Evolutionary conservation across 2,329 filamentous ascomycete genomes (phyloP).

Genomic region (Penicillium sp.): DNA sequence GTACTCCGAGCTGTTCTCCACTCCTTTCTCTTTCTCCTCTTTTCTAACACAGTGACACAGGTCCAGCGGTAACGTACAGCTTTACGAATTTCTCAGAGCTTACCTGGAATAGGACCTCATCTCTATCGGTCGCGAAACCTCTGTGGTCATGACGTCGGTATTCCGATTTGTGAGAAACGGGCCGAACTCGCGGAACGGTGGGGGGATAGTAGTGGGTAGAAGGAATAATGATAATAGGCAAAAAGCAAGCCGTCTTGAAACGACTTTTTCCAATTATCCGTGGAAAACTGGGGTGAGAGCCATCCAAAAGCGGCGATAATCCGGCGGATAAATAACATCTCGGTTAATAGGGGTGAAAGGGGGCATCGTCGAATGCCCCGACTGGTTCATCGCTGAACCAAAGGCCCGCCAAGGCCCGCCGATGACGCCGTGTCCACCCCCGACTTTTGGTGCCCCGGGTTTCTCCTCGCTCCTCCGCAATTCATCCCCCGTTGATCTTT

Average conservation of each 20-base stretch:
- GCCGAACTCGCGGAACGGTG: neutral
- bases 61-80: neutral
- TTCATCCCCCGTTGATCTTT: conserved; percentile 14
- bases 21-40: too few relatives aligned
- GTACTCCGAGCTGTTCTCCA: too few relatives aligned
- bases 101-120: neutral
- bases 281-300: neutral
- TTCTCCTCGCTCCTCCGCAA: conserved; percentile 18
- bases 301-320: neutral
- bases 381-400: conserved; percentile 3
- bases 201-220: neutral
- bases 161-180: conserved; percentile 11
- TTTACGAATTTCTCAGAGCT: neutral
- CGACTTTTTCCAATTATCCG: neutral
- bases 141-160: conserved; percentile 16
- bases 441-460: conserved; percentile 13
- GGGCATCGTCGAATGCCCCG: conserved; percentile 6
- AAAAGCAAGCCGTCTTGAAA: neutral
- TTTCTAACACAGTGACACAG: neutral
- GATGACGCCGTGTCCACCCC: conserved; percentile 17
- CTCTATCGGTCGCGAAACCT: too few relatives aligned
- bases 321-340: conserved; percentile 5
- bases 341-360: conserved; percentile 14
- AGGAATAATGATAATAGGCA: neutral
- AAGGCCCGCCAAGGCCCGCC: conserved; percentile 10